phyloP scores from a whole-genome alignment of 345 rosid species.

The Turritis glabra region DNA sequence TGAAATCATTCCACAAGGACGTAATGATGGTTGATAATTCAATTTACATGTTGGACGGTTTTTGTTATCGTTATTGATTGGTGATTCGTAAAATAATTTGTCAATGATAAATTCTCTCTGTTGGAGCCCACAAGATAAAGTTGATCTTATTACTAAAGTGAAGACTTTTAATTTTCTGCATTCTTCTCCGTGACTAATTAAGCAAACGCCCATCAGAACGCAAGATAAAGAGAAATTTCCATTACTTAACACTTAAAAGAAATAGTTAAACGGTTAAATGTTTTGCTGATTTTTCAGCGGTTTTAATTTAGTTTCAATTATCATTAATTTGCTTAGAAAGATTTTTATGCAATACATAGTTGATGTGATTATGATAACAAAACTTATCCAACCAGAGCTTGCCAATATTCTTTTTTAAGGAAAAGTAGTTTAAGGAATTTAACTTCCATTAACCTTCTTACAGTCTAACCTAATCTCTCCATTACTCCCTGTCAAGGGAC shows the following conservation, averaged over 20 bases:
- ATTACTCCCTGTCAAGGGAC: constrained; percentile 47
- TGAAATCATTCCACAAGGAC: constrained; percentile 33
- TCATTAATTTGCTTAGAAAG: neutral
- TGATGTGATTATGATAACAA: neutral
- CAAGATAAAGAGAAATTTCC: neutral
- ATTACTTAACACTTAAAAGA: no score
- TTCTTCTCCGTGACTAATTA: neutral
- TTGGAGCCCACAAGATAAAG: constrained; percentile 28
- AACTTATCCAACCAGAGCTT: neutral
- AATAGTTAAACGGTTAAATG: neutral
- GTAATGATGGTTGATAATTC: constrained; percentile 32
- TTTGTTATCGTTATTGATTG: constrained; percentile 18
- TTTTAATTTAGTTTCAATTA: neutral
- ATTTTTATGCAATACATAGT: neutral
- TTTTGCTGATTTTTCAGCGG: neutral
- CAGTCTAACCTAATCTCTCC: constrained; percentile 66
- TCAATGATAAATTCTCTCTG: constrained; percentile 22
- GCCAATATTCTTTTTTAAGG: neutral
- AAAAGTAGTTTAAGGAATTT: neutral
- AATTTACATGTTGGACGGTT: constrained; percentile 25
- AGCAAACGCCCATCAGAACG: neutral
- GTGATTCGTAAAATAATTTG: constrained; percentile 18
- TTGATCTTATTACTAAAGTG: neutral
- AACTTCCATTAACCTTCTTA: constrained; percentile 47
- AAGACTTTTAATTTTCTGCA: neutral